These are phyloP conservation scores for Colletotrichum sp. DNA, from an alignment of 2,329 filamentous ascomycete genomes.

Conservation along the genomic window DNA sequence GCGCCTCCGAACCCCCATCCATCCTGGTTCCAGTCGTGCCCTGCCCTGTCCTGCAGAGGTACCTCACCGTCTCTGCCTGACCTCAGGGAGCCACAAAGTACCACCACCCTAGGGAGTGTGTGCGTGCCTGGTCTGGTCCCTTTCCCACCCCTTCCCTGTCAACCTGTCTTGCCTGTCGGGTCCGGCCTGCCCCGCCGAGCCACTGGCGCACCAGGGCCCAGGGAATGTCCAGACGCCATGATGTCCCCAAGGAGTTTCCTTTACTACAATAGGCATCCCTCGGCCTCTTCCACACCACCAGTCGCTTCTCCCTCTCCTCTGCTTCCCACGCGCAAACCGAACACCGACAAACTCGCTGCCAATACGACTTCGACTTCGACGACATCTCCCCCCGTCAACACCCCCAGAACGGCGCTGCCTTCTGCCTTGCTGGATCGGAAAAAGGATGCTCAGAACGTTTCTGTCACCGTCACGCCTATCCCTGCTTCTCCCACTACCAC, in stretches of 20 bases:
- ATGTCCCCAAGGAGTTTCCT: constrained; percentile 26
- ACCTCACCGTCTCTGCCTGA: not conserved
- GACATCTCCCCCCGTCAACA: not conserved
- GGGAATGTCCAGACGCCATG: constrained; percentile 23
- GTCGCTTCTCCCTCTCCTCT: not conserved
- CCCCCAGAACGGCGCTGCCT: constrained; percentile 17
- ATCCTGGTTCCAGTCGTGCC: not conserved
- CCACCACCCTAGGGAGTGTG: not conserved
- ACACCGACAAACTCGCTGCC: not conserved
- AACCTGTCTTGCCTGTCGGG: constrained; percentile 21
- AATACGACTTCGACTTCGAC: not conserved
- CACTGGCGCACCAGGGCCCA: constrained; percentile 14
- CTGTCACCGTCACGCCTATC: constrained; percentile 21
- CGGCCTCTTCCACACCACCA: constrained; percentile 7
- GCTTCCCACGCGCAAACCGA: not conserved
- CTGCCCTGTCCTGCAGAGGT: constrained; percentile 6
- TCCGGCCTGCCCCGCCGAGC: constrained; percentile 23
- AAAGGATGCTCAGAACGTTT: constrained; percentile 24
- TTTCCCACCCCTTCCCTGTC: constrained; percentile 18
- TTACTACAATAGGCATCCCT: constrained; percentile 24
- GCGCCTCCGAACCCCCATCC: not conserved
- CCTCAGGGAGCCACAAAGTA: not conserved
- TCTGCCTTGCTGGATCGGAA: constrained; percentile 20
- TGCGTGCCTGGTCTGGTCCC: constrained; percentile 18
- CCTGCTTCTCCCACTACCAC: constrained; percentile 13